These are phyloP conservation scores for Fallopia convolvulus DNA, from an alignment of 148 eudicot genomes.

Conservation along the genomic window DNA sequence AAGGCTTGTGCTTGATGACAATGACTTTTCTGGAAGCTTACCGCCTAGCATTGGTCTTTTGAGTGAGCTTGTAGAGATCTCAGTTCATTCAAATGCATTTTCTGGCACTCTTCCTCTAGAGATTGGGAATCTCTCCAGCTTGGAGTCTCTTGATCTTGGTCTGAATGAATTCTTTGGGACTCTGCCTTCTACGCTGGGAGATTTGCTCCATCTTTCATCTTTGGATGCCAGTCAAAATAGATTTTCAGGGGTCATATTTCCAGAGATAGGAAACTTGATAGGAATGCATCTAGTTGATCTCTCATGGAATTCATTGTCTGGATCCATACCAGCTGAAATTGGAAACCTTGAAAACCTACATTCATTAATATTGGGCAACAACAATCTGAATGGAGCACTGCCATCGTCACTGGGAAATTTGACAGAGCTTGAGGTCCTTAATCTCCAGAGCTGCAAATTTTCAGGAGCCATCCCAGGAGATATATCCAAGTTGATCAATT, in stretches of 20 bases:
- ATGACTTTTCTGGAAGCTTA: conserved; percentile 54
- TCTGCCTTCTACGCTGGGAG: conserved; percentile 56
- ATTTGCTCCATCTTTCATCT: conserved; percentile 44
- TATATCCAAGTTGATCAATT: conserved; percentile 42
- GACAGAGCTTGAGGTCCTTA: conserved; percentile 35
- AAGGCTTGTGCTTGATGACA: conserved; percentile 63
- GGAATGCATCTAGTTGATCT: conserved; percentile 54
- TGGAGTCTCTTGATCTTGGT: conserved; percentile 76
- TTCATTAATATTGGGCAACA: conserved; percentile 29
- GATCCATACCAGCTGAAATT: conserved; percentile 45
- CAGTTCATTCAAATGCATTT: conserved; percentile 49
- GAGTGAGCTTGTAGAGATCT: conserved; percentile 53
- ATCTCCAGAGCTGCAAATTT: conserved; percentile 51
- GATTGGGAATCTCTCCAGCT: conserved; percentile 45
- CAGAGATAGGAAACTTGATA: conserved; percentile 47
- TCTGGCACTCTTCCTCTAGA: conserved; percentile 66
- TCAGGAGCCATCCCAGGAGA: conserved; percentile 55
- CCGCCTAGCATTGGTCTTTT: conserved; percentile 68
- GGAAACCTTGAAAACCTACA: conserved; percentile 36
- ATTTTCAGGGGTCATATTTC: conserved; percentile 50
- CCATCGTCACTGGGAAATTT: conserved; percentile 53
- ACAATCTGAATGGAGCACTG: conserved; percentile 41
- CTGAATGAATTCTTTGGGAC: conserved; percentile 54
- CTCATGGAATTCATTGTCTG: conserved; percentile 49
- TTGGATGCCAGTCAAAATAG: conserved; percentile 49